These are phyloP conservation scores for Didymosphaeria variabile DNA, from an alignment of 2,329 filamentous ascomycete genomes.

Conservation along the genomic window DNA sequence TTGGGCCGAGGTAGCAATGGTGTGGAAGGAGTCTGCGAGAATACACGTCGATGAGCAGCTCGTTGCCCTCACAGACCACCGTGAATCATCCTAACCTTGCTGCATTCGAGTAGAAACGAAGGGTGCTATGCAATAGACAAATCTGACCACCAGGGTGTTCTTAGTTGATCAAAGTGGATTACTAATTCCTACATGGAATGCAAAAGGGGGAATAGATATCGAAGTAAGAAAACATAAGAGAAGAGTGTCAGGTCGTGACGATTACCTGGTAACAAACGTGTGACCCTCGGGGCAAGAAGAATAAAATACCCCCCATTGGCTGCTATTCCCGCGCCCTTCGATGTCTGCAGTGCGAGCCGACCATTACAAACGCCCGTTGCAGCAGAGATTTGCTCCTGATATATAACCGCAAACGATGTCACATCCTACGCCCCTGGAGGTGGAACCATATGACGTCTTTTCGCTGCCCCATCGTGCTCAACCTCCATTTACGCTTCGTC, in stretches of 20 bases:
- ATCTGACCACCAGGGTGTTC: constrained; percentile 41
- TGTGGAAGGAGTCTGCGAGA: not conserved
- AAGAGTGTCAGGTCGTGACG: constrained; percentile 48
- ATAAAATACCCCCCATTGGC: constrained; percentile 29
- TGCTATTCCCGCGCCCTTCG: constrained; percentile 32
- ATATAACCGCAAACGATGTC: constrained; percentile 7
- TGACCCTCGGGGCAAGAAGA: constrained; percentile 42
- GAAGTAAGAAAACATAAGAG: constrained; percentile 54
- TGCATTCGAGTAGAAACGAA: too few relatives aligned
- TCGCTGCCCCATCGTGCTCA: constrained; percentile 16
- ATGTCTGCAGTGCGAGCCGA: constrained; percentile 39
- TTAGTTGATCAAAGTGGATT: constrained; percentile 48
- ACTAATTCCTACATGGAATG: constrained; percentile 52
- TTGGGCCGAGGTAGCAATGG: too few relatives aligned
- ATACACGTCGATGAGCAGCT: not conserved
- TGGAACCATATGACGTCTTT: constrained; percentile 19
- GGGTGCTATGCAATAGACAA: not conserved
- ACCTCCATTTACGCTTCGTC: constrained; percentile 39
- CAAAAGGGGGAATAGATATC: constrained; percentile 53
- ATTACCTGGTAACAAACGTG: constrained; percentile 36
- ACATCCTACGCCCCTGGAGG: constrained; percentile 20
- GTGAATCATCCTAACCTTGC: too few relatives aligned
- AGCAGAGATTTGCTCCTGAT: constrained; percentile 35
- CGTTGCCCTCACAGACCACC: not conserved
- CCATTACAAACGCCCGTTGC: constrained; percentile 46